Conservation (phyloP, 306 rosid species). For the Heteromeles arbutifolia region DNA sequence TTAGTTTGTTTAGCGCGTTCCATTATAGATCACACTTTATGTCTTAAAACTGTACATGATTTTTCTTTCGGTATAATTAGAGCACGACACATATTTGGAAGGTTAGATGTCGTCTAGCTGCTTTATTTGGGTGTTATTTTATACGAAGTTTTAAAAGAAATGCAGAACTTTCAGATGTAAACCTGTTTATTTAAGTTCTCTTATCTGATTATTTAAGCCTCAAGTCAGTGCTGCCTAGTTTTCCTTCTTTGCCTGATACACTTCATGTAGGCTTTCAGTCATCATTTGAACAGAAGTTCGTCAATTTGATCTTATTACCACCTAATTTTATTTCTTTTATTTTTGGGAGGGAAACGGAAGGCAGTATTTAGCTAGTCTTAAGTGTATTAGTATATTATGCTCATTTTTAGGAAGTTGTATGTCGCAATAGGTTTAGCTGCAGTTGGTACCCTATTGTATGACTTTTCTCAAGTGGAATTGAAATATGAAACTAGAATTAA, state of each 20-base stretch:
- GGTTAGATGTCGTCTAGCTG: background rate
- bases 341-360: background rate
- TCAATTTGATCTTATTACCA: background rate
- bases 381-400: no score
- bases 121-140: background rate
- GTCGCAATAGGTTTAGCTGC: background rate
- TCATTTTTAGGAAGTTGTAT: no score
- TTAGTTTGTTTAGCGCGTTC: background rate
- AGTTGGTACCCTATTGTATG: background rate
- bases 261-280: background rate
- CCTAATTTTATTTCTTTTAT: background rate
- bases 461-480: background rate
- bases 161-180: no score
- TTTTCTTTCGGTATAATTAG: background rate
- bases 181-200: background rate
- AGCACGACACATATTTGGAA: background rate
- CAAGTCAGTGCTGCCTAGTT: background rate
- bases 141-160: background rate
- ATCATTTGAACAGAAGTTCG: background rate
- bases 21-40: background rate
- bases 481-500: background rate
- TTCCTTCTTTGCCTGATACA: background rate
- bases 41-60: background rate
- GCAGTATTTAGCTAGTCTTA: background rate
- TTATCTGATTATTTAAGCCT: background rate